A percentile compares a stretch with the other conserved stretches of the same genome.
Evolutionary conservation across 106 monocot genomes (phyloP).

Genomic region (Cymbidium sinense): DNA sequence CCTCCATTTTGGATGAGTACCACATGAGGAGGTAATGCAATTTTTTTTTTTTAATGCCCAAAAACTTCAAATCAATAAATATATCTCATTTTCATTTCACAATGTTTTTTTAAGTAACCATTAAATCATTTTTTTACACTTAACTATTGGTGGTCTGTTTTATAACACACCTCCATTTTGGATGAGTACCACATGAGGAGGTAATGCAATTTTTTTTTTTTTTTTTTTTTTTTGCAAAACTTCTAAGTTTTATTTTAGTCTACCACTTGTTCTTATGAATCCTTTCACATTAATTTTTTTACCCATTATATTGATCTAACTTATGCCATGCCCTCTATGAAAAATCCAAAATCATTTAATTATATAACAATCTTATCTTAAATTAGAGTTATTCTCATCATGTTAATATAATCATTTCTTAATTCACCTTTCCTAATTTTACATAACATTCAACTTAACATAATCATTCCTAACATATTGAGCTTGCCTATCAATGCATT

Average conservation of each 20-base stretch:
- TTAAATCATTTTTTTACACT: neutral
- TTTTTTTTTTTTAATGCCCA: no score
- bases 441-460: neutral
- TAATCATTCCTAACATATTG: neutral
- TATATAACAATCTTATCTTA: neutral
- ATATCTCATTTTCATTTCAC: neutral
- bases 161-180: neutral
- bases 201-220: neutral
- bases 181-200: neutral
- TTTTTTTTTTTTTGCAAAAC: neutral
- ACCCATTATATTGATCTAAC: no score
- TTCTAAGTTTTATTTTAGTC: neutral
- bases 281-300: neutral
- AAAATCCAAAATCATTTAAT: neutral
- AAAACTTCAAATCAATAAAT: neutral
- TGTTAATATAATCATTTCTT: neutral
- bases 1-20: neutral
- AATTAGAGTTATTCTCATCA: conserved; percentile 1
- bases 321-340: neutral
- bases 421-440: neutral
- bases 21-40: neutral
- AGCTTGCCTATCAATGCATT: neutral
- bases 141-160: neutral
- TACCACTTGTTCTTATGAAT: neutral
- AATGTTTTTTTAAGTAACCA: neutral